Evolutionary conservation across 2,329 filamentous ascomycete species (phyloP), one percentile per base, ranked within the genome.

Genomic region (Ophiostoma novo-ulmi): DNA sequence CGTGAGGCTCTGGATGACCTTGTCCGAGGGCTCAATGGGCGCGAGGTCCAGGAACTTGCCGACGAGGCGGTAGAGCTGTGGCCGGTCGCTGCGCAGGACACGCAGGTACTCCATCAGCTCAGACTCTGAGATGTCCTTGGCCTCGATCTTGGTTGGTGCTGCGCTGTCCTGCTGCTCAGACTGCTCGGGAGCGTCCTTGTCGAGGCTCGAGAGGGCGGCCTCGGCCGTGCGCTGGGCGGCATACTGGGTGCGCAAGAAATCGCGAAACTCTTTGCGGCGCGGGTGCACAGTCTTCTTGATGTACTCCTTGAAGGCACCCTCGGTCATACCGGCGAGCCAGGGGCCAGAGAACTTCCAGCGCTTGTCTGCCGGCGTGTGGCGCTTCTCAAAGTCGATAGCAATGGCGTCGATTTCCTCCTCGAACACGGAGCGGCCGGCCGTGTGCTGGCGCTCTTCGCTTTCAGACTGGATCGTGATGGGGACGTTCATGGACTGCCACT

Each of bases 401-500:
- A 86, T 89, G 67, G 84, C 79, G 74, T 90, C 88, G 75, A 81
- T 78, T 41, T 83, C 80, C 73, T 86, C 82, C 74, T 89, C 87
- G 67, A 90, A 90, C 3, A 88, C 87, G 3, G 86, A 88, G 74
- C 79, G 82, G 65, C 77, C 78, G 71, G 78, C 71, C 35, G 71
- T 73, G 68, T 68, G 75, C 75, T 70, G 74, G 70, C 64, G 31
- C 7, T 73, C 75, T 70, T 74, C 73, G 22, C 75, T 75, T 1
- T 71, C 71, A 3, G 64, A 74, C n/a, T 72, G 72, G 65, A 72
- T 26, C 17, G 73, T 74, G 72, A 97, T 81, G 6, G 92, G 88
- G 70, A 97, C 81, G 71, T 87, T 85, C 78, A 97, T 84, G 79
- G 97, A 92, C 78, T 93, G 90, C 82, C 91, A 97, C 82, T 97